Conservation (phyloP, 345 rosid genomes). For the Eucalyptus urophylla region DNA sequence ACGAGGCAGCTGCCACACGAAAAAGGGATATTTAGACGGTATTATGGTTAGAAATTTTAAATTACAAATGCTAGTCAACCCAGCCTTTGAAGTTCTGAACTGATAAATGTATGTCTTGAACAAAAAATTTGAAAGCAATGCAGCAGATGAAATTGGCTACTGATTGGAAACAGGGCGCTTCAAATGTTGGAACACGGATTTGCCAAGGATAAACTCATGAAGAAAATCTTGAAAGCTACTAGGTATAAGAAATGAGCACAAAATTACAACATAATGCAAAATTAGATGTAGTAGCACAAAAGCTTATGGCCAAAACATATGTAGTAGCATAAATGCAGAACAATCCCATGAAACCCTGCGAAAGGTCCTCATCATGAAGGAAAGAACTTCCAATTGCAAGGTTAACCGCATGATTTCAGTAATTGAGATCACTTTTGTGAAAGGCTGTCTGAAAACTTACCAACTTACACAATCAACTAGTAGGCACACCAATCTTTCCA, state of each 20-base stretch:
- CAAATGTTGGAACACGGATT: not conserved
- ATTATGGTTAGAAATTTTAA: not conserved
- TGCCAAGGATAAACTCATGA: not conserved
- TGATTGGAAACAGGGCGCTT: not conserved
- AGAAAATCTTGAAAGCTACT: not conserved
- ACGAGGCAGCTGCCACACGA: conserved; percentile 10
- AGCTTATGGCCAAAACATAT: not conserved
- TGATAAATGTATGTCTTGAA: not conserved
- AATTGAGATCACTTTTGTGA: not conserved
- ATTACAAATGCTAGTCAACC: not conserved
- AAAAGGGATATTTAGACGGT: not conserved
- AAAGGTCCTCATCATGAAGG: not conserved
- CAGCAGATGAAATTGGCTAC: not conserved
- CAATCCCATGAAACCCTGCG: not conserved
- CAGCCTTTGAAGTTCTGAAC: not conserved
- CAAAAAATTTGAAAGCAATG: not conserved
- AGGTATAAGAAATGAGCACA: not conserved
- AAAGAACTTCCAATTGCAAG: not conserved
- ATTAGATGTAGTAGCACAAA: not conserved
- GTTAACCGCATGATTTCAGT: not conserved
- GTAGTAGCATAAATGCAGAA: not conserved
- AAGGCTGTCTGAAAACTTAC: not conserved
- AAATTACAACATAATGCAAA: not conserved
- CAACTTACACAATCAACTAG: not conserved
- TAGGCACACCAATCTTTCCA: not conserved